Conservation (phyloP, 164 flowering plant genomes). For the Euptelea pleiosperma region DNA sequence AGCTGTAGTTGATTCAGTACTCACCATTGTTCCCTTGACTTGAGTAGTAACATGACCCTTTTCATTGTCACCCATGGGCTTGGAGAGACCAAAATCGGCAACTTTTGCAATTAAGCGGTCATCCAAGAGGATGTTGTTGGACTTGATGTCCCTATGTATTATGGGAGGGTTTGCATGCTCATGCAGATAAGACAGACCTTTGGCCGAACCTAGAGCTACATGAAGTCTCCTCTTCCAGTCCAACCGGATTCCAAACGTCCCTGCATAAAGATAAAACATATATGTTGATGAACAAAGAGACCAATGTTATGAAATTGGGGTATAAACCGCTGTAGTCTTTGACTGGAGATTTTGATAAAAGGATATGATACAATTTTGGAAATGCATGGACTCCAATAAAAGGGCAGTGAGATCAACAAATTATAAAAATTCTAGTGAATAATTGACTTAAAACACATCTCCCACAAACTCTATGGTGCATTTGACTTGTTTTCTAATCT, state of each 20-base stretch:
- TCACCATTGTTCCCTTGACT: conserved; percentile 46
- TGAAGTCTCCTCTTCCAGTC: conserved; percentile 40
- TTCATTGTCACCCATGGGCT: conserved; percentile 24
- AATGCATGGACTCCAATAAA: no score
- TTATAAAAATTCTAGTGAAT: background rate
- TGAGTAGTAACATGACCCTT: conserved; percentile 36
- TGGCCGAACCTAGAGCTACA: conserved; percentile 40
- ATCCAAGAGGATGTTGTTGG: conserved; percentile 41
- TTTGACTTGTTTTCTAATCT: no score
- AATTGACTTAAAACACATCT: no score
- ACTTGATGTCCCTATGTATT: conserved; percentile 42
- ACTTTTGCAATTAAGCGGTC: conserved; percentile 38
- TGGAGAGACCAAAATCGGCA: conserved; percentile 43
- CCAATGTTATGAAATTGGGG: conserved; percentile 29
- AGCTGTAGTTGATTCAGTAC: background rate
- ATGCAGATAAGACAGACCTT: conserved; percentile 40
- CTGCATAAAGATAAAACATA: conserved; percentile 21
- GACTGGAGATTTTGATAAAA: no score
- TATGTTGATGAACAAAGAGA: background rate
- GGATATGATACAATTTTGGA: no score
- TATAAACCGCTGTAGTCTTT: conserved; percentile 35
- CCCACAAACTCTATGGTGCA: no score
- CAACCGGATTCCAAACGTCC: conserved; percentile 30
- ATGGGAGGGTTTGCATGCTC: conserved; percentile 45
- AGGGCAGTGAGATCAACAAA: background rate